Evolutionary conservation across 2,329 filamentous ascomycete genomes (phyloP).

Genomic region (Gaeumannomyces tritici): DNA sequence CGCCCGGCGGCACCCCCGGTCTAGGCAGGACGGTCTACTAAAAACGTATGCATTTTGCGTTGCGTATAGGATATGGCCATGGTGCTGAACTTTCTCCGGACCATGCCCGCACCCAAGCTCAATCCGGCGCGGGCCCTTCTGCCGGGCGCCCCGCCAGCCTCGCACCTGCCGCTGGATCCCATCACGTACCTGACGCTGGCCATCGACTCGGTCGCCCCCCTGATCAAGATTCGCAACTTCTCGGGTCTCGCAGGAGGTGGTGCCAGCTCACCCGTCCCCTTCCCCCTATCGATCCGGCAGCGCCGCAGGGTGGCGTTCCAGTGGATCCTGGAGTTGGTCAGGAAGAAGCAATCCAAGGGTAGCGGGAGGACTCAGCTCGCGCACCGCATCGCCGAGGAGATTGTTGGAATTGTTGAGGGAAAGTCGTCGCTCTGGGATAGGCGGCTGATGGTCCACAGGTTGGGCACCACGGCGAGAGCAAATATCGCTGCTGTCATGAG

Average conservation of each 20-base stretch:
- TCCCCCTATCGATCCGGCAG: conserved; percentile 65
- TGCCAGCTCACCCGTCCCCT: conserved; percentile 69
- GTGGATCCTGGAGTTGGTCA: conserved; percentile 84
- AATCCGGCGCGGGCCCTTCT: conserved; percentile 63
- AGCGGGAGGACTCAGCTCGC: conserved; percentile 66
- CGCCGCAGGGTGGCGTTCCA: conserved; percentile 68
- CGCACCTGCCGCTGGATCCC: conserved; percentile 79
- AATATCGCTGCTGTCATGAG: conserved; percentile 39
- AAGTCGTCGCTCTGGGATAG: conserved; percentile 77
- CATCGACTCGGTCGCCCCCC: conserved; percentile 84
- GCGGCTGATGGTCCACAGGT: conserved; percentile 68
- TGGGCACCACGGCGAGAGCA: conserved; percentile 66
- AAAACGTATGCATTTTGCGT: neutral
- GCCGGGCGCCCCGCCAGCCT: conserved; percentile 65
- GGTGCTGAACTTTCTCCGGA: conserved; percentile 78
- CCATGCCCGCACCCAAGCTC: conserved; percentile 66
- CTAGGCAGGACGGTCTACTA: neutral
- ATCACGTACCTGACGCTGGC: conserved; percentile 82
- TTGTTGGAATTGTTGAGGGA: conserved; percentile 82
- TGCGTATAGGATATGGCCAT: conserved; percentile 66
- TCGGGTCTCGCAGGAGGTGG: conserved; percentile 81
- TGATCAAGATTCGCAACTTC: conserved; percentile 69
- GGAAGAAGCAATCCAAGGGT: conserved; percentile 64
- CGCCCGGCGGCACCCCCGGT: neutral
- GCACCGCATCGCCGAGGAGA: conserved; percentile 71